These are phyloP conservation scores for Cordyceps cicadae DNA, from an alignment of 2,329 filamentous ascomycete species.

Conservation along the genomic window DNA sequence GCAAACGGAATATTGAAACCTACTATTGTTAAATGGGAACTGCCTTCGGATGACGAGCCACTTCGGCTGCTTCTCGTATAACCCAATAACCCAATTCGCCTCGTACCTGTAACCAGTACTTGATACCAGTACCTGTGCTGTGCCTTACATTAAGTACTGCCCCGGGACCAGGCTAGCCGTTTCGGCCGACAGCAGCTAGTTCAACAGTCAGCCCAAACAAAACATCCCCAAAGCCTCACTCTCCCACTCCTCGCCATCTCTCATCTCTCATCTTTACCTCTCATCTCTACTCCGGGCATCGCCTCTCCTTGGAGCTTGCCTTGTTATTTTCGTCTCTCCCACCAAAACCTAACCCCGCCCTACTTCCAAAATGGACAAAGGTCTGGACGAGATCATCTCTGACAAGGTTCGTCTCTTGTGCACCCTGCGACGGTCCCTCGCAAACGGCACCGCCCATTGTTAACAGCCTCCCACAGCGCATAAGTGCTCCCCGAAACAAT, in stretches of 20 bases:
- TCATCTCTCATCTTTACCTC: neutral
- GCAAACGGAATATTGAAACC: neutral
- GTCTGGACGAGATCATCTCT: conserved; percentile 49
- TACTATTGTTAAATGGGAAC: neutral
- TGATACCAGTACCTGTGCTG: too few relatives aligned
- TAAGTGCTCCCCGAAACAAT: conserved; percentile 26
- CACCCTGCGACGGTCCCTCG: conserved; percentile 9
- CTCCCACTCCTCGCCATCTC: neutral
- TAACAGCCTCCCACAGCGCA: conserved; percentile 21
- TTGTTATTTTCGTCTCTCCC: neutral
- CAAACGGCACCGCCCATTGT: neutral
- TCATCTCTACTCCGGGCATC: neutral
- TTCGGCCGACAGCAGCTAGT: neutral
- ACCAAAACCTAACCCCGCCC: neutral
- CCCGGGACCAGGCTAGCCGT: neutral
- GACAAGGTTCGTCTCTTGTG: conserved; percentile 31
- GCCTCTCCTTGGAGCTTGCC: neutral
- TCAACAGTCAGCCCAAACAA: conserved; percentile 8
- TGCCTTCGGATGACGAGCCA: too few relatives aligned
- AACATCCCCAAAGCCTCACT: conserved; percentile 7
- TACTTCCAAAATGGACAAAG: conserved; percentile 39
- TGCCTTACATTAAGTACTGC: too few relatives aligned
- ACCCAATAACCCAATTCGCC: too few relatives aligned
- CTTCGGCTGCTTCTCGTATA: too few relatives aligned
- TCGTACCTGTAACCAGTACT: too few relatives aligned